A percentile compares a stretch with the other conserved stretches of the same genome.
phyloP scores from a whole-genome alignment of 2,329 filamentous ascomycete species.

The Corynespora cassiicola region DNA sequence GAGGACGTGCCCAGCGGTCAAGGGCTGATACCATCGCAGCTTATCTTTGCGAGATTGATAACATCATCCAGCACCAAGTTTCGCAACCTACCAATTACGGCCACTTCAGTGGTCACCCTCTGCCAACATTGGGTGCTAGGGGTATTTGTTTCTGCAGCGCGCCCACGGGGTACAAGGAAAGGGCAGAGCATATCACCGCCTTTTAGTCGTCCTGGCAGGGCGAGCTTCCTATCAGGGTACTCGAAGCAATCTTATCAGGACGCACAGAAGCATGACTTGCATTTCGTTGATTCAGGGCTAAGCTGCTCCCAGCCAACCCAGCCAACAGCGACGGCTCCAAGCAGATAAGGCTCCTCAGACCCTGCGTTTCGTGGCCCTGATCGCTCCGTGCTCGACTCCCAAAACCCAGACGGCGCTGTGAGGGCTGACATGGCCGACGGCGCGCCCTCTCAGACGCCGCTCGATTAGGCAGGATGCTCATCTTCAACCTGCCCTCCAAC shows the following conservation, averaged over 20 bases:
- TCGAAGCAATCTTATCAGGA: conserved; percentile 39
- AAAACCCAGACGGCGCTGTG: conserved; percentile 15
- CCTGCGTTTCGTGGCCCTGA: conserved; percentile 11
- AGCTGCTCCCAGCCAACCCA: conserved; percentile 17
- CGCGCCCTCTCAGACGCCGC: conserved; percentile 5
- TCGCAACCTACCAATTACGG: conserved; percentile 26
- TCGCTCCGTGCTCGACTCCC: conserved; percentile 9
- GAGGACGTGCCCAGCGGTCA: too few species aligned
- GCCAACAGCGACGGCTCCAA: conserved; percentile 17
- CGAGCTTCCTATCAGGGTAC: conserved; percentile 45
- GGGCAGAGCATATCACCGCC: conserved; percentile 25
- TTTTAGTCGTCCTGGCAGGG: conserved; percentile 13
- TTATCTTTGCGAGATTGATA: conserved; percentile 48
- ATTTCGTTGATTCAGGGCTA: conserved; percentile 22
- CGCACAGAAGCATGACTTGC: conserved; percentile 31
- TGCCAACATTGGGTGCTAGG: conserved; percentile 22
- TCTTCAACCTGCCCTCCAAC: neutral
- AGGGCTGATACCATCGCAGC: conserved; percentile 39
- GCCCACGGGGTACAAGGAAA: conserved; percentile 20
- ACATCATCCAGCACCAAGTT: conserved; percentile 27
- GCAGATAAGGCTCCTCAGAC: conserved; percentile 26
- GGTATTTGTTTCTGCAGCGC: conserved; percentile 25
- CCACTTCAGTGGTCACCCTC: conserved; percentile 21
- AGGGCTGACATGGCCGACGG: conserved; percentile 20
- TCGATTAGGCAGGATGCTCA: conserved; percentile 1